Evolutionary conservation across 495 filamentous ascomycete species (phyloP), one percentile per base, ranked within the genome.

Genomic region (Amorphotheca resinae): DNA sequence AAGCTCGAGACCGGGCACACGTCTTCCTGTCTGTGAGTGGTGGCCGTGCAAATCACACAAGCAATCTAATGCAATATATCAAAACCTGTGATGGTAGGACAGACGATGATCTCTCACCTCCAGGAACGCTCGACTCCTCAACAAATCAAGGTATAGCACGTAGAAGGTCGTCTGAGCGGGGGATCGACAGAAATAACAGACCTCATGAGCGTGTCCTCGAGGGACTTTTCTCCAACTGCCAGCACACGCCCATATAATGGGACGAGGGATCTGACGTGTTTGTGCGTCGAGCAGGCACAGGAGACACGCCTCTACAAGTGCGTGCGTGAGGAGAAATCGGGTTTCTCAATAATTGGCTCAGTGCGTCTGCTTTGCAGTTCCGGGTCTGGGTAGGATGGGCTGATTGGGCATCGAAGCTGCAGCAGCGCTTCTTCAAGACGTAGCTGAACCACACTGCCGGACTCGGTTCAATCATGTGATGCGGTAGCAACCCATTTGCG

Each of bases 251-350:
- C 21, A 38, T 42, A 42, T 18, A 42, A 31, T n/a, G 23, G 21
- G 32, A 34, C 11, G n/a, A 15, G 30, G 8, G 33, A 33, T 41
- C 46, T 50, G 50, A 48, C 45, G 50, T 48, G 45, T 46, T 48
- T 46, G 26, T 50, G 51, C 51, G 33, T 44, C 25, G 23, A 23
- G 8, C 15, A 35, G 33, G 28, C n/a, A 34, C 20, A 14, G 26
- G 18, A 31, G 18, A 20, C 6, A 17, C 15, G 6, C 20, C 18
- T 16, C 32, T 15, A 37, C 15, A 21, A 37, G 34, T 37, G 34
- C n/a, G n/a, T 37, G 34, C 18, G 34, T 37, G 15, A 21, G 15
- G 20, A 37, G 4, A 4, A 17, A 37, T 37, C 34, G 20, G 34
- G 34, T 20, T 8, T 11, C 34, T 37, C 15, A 11, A 20, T 12